Evolutionary conservation across 169 alveolate species (phyloP).

Genomic region (Plasmodium berghei): DNA sequence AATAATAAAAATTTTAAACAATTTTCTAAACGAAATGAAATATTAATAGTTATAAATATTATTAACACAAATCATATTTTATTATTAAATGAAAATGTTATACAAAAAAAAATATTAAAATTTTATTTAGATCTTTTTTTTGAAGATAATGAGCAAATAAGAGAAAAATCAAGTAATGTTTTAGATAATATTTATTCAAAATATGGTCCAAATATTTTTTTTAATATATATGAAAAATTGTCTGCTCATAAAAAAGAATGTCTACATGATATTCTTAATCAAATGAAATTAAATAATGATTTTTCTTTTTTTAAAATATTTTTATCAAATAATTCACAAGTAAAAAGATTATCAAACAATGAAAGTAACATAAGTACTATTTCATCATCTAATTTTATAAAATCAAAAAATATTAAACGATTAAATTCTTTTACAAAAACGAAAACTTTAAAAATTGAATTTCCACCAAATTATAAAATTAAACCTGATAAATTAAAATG

Average conservation of each 20-base stretch:
- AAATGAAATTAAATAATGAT: constrained; percentile 54
- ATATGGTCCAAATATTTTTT: constrained; percentile 31
- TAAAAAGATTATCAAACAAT: constrained; percentile 47
- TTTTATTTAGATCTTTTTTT: constrained; percentile 64
- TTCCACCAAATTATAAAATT: constrained; percentile 67
- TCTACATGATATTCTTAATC: constrained; percentile 58
- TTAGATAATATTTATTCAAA: constrained; percentile 64
- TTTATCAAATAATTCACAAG: constrained; percentile 32
- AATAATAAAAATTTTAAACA: neutral
- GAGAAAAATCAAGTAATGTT: constrained; percentile 61
- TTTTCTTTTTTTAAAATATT: constrained; percentile 59
- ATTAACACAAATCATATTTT: constrained; percentile 56
- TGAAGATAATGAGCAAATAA: constrained; percentile 55
- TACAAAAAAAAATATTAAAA: constrained; percentile 44
- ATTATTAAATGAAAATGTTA: constrained; percentile 57
- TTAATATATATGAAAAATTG: constrained; percentile 52
- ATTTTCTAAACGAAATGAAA: constrained; percentile 45
- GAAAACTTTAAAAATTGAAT: constrained; percentile 51
- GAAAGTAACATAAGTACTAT: constrained; percentile 31
- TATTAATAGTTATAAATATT: constrained; percentile 33
- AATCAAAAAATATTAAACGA: constrained; percentile 41
- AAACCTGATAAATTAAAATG: constrained; percentile 62
- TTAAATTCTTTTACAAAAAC: constrained; percentile 33
- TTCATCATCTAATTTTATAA: neutral
- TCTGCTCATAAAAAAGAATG: constrained; percentile 72